A percentile compares a stretch with the other conserved stretches of the same genome.
Evolutionary conservation across 2,329 filamentous ascomycete genomes (phyloP).

Genomic region (Aureobasidium sp.): DNA sequence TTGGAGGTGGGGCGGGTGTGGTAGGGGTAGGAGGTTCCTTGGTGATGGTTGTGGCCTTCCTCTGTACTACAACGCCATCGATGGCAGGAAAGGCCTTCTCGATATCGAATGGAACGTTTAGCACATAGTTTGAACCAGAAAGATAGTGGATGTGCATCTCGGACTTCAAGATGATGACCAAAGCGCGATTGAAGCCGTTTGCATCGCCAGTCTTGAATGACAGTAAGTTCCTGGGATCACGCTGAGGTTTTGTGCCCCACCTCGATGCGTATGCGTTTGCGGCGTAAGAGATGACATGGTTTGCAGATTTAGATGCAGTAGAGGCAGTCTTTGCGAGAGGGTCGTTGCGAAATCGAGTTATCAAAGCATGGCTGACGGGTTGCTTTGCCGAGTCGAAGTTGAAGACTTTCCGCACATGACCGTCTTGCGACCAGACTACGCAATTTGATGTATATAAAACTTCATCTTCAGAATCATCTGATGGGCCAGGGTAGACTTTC

Average conservation of each 20-base stretch:
- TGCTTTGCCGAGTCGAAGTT: constrained; percentile 83
- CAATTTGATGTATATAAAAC: constrained; percentile 64
- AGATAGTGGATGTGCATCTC: constrained; percentile 93
- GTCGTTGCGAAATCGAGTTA: constrained; percentile 60
- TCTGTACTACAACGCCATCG: constrained; percentile 75
- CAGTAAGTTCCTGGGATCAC: not conserved
- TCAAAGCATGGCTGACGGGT: constrained; percentile 71
- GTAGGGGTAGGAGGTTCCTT: constrained; percentile 28
- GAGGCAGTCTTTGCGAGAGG: not conserved
- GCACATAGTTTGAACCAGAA: constrained; percentile 74
- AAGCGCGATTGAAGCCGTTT: constrained; percentile 36
- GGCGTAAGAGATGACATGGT: not conserved
- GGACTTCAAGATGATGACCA: constrained; percentile 86
- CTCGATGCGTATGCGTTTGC: not conserved
- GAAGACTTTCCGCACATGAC: constrained; percentile 76
- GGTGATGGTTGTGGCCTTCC: constrained; percentile 56
- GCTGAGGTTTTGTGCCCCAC: constrained; percentile 1
- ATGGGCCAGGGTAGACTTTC: constrained; percentile 50
- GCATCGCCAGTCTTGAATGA: not conserved
- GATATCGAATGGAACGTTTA: constrained; percentile 92
- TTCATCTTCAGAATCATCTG: constrained; percentile 60
- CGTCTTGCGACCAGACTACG: constrained; percentile 84
- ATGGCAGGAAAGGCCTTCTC: constrained; percentile 78
- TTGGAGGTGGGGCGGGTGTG: constrained; percentile 57
- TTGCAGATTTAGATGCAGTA: not conserved